Base-by-base conservation (phyloP, 2,329 filamentous ascomycete genomes). In the Volutella citrinella region DNA sequence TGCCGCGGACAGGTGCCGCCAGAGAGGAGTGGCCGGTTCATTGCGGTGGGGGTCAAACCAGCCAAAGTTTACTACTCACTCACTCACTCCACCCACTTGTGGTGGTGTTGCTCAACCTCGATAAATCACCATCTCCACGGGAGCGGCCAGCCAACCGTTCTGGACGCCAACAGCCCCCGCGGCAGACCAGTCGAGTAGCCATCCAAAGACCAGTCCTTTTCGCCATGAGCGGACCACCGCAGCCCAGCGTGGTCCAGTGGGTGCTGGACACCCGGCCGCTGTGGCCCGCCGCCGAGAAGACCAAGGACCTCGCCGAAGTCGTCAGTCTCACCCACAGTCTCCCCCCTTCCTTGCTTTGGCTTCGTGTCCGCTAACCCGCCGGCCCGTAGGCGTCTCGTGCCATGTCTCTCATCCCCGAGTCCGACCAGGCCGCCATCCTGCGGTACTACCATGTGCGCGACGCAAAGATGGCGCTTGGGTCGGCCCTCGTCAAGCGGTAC, bases 381-480 rank as follows among this genome's bases (percentile, higher is more conserved):
- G 7, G 26, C 14, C n/a, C 27, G 5, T 39, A 80, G 75, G 77
- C 78, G 26, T 57, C 68, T n/a, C 63, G 69, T 27, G 71, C 73
- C 15, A 61, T 83, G 21, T 58, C 63, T 8, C 64, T 82, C 18
- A 66, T 82, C 30, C 59, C 66, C 3, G 48, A 62, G 2, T 62
- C 73, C 9, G 83, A 88, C 55, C 75, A 73, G 41, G 57, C 70
- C 32, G 60, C 63, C 11, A 74, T 82, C 19, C 68, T 80, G 8
- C 69, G 69, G 37, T 87, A 78, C 63, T 76, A 78, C 63, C 78
- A 82, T 57, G 66, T 82, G 48, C 69, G 75, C 54, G 86, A 90
- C 61, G 85, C 85, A 33, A 84, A 84, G 56, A 83, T 89, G 73
- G 75, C 76, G 30, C 70, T 91, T 25, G 82, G 65, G 16, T 90